Base-by-base conservation (phyloP, 306 rosid genomes). In the Acmispon strigosus region DNA sequence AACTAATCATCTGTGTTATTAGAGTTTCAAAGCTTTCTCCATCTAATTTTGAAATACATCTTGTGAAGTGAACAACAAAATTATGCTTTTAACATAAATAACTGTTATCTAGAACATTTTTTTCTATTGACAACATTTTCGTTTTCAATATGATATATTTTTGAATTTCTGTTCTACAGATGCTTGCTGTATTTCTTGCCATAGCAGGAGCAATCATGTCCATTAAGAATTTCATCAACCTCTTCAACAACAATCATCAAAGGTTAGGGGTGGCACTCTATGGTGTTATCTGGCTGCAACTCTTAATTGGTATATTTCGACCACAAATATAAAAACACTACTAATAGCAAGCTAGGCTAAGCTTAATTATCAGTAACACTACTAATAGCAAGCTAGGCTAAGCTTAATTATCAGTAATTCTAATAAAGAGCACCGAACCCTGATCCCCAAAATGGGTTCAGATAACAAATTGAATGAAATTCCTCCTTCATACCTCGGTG, bases 171-270 rank as follows among this genome's bases (percentile, higher is more conserved):
- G n/a, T 74, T 56, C 57, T 69, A 64, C 87, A 92, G 98, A 62
- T 68, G 44, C 72, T 90, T 24, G 88, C 89, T 66, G 83, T 85
- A 36, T 80, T 92, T 73, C 66, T 90, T 73, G 87, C 87, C 56
- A 92, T 96, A 73, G 80, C 78, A 62, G 98, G 91, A 66, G 98
- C 93, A 77, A 86, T 92, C 55, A 75, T 92, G 90, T 92, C 98
- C 22, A 82, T 92, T 70, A 88, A 84, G 81, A 84, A 85, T 82
- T 90, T 92, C 87, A 88, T 82, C 87, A 92, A 88, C 72, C 79
- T 83, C 42, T 92, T 92, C 85, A 87, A 90, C 84, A 92, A 92
- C 48, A 85, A 72, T 73, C 98, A 92, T 78, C 96, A 92, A 83
- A 88, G 96, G 78, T 66, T 92, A 79, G 98, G 98, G 17, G 74